Evolutionary conservation across 2,329 filamentous ascomycete species (phyloP), one percentile per base, ranked within the genome.

Genomic region (Aspergillus sp.): DNA sequence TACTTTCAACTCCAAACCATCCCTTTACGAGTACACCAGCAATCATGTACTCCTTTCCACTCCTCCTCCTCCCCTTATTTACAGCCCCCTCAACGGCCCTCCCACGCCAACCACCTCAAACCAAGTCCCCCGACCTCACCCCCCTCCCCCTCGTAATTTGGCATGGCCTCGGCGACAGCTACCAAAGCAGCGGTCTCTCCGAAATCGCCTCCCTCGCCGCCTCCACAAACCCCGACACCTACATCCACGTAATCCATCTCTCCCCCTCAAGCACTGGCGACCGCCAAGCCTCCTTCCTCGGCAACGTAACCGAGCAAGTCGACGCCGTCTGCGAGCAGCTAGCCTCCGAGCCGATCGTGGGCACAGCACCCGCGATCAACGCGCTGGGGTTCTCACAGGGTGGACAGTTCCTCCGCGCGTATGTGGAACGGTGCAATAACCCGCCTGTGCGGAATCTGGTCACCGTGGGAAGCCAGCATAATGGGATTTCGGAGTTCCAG

Each of bases 361-460:
- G 85, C 48, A 87, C 85, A 5, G 87, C 88, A 0, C 86, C 87
- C 0, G 88, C 85, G 53, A 78, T 96, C 63, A 93, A 97, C 69
- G 91, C 90, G 30, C 73, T 98, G 32, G 93, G 93, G 23, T 96
- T 98, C 75, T 93, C 87, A 12, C 93, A 98, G 69, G 93, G 93
- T 53, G 93, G 93, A 1, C 88, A 95, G 67, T 96, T 98, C 73
- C 79, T 98, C n/a, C 84, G 93, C 50, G 93, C 80, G 20, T 90
- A 95, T 66, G 76, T 95, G 54, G 84, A 98, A 76, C 81, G 88
- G 39, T 98, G 93, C 76, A 93, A 90, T 66, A 62, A 60, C 30
- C 84, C 89, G 0, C 83, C 81, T 3, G 80, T 95, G 10, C 80
- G 82, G 55, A 90, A 81, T 64, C 79, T 96, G 33, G 80, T 95